phyloP scores from a whole-genome alignment of 768 basidiomycete genomes.

The Mycena rebaudengoi region DNA sequence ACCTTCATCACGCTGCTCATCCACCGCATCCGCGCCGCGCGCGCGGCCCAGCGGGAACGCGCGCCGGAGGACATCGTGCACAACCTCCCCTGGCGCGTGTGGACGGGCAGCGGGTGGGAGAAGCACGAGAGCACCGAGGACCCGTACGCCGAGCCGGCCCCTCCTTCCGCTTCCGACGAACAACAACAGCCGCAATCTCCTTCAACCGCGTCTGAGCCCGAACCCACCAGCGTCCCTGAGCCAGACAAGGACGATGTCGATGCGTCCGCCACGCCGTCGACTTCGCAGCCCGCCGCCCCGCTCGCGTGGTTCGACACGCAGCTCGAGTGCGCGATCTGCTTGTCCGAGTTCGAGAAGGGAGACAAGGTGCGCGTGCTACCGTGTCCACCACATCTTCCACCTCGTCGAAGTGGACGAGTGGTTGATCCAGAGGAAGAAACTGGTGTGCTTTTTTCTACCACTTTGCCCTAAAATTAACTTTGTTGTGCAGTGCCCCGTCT shows the following conservation, averaged over 20 bases:
- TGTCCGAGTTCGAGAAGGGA: slow-evolving; percentile 85
- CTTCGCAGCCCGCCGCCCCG: slow-evolving; percentile 45
- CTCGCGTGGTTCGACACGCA: slow-evolving; percentile 85
- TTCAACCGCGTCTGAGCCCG: too few relatives aligned
- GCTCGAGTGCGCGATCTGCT: slow-evolving; percentile 92
- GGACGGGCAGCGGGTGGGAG: slow-evolving; percentile 85
- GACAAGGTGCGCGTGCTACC: slow-evolving; percentile 92
- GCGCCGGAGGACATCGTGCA: slow-evolving; percentile 85
- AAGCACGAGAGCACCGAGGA: slow-evolving; percentile 65
- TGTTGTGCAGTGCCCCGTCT: slow-evolving; percentile 97
- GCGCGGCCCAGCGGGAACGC: slow-evolving; percentile 84
- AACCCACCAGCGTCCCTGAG: too few relatives aligned
- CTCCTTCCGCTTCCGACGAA: slow-evolving; percentile 30
- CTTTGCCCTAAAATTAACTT: too few relatives aligned
- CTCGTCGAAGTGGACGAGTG: slow-evolving; percentile 91
- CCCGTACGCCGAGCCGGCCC: slow-evolving; percentile 34
- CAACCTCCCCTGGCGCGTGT: slow-evolving; percentile 82
- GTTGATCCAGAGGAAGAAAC: slow-evolving; percentile 91
- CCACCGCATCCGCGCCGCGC: slow-evolving; percentile 85
- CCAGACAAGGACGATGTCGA: slow-evolving; percentile 29
- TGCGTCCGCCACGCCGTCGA: slow-evolving; percentile 44
- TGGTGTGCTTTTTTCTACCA: too few relatives aligned
- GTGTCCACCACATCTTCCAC: slow-evolving; percentile 96
- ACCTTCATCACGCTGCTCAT: slow-evolving; percentile 89
- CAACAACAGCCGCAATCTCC: too few relatives aligned